Base-by-base conservation (phyloP, 768 basidiomycete species). In the Rhodotorula diobovata region DNA sequence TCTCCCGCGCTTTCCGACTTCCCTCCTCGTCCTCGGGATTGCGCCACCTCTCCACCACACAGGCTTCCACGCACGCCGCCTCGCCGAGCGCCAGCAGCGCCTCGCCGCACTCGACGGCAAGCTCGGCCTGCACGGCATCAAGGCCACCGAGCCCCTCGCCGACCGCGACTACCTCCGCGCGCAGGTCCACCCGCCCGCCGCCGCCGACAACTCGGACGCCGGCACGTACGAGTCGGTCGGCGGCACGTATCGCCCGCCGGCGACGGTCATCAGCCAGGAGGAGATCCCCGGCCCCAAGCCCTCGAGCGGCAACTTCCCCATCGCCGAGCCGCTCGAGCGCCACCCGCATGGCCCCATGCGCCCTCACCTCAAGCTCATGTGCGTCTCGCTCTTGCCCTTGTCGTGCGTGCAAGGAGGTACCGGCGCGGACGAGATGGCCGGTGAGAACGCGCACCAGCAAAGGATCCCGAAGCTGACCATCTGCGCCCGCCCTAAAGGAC, bases 111-210 rank as follows among this genome's bases (percentile, higher is more conserved):
- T 86, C 76, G 81, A 86, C 65, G 83, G 85, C 76, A 88, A 87
- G 79, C 80, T 87, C 34, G 82, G 85, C 60, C 82, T 83, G 58
- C 83, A 89, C 71, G 83, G 85, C 46, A 86, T 90, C 77, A 50
- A 60, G 32, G 43, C 53, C 5, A 68, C 71, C 15, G 46, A 35
- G 30, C 71, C 71, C 14, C 67, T 72, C 25, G 58, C 50, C 23
- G 63, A 61, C 35, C 48, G 53, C 28, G 66, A 60, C 1, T 68
- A 59, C 59, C 66, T 64, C 60, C 66, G 50, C 32, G 60, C 50
- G 54, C 67, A 56, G 58, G 66, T 56, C 2, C 35, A 58, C 16
- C 54, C 57, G 21, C 70, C 66, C 20, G 21, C 9, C 2, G 30
- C 8, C 21, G 62, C 37, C 35, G 63, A 67, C 10, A 43, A 54